Evolutionary conservation across 1,139 yeast genomes (phyloP).

Genomic region (Saccharomyces hybrid): DNA sequence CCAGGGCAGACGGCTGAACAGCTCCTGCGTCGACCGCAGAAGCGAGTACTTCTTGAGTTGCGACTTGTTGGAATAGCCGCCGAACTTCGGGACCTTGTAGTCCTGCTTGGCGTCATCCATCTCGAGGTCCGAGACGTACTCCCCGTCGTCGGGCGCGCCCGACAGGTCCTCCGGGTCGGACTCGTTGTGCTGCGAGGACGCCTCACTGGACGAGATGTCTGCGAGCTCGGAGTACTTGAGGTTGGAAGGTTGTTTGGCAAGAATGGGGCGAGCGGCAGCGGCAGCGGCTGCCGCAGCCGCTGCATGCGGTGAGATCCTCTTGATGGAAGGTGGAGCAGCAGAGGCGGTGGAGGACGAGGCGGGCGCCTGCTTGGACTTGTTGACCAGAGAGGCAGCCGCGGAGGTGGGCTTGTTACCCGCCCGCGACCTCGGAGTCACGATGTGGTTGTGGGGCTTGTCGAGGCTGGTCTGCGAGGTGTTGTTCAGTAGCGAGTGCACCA

Average conservation of each 20-base stretch:
- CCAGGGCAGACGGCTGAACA: conserved; percentile 74
- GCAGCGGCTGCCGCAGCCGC: not conserved
- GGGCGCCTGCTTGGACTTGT: not conserved
- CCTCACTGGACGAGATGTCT: not conserved
- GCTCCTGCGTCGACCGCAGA: conserved; percentile 41
- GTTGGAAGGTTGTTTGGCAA: not conserved
- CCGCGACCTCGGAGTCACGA: conserved; percentile 30
- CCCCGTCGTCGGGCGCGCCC: conserved; percentile 3
- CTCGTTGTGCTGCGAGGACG: conserved; percentile 8
- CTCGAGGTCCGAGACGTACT: conserved; percentile 11
- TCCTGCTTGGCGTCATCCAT: conserved; percentile 13
- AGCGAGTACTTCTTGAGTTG: conserved; percentile 33
- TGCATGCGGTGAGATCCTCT: not conserved
- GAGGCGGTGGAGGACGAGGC: not conserved
- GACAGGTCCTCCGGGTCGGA: conserved; percentile 12
- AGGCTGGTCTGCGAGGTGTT: conserved; percentile 17
- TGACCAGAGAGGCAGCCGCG: not conserved
- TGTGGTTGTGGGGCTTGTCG: conserved; percentile 15
- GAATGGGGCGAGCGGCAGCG: not conserved
- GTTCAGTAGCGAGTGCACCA: conserved; percentile 18
- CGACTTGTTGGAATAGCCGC: conserved; percentile 56
- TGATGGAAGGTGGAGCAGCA: not conserved
- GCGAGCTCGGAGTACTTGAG: not conserved
- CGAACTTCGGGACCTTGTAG: conserved; percentile 55
- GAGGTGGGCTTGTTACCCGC: not conserved